Evolutionary conservation across 441 rosid species (phyloP), one percentile per base, ranked within the genome.

Genomic region (Erodium moschatum): DNA sequence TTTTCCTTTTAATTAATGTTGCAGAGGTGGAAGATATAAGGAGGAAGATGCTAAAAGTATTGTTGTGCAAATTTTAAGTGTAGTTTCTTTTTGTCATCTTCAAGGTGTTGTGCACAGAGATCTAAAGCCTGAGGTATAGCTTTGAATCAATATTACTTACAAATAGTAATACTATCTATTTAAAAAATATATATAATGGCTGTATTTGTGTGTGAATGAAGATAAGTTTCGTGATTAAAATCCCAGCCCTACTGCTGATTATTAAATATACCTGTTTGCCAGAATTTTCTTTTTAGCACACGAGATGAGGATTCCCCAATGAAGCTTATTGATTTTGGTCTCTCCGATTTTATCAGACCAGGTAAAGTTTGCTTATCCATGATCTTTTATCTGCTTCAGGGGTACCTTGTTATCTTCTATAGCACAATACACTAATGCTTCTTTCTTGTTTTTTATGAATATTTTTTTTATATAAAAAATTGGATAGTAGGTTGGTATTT

Each of bases 41-140:
- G 92, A 87, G 77, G 85, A 81, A 56, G 92, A 85, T 74, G 86
- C 90, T 52, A 87, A 83, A 72, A 74, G 68, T 24, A 84, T 85
- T 31, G 62, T 87, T 74, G 76, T 80, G 68, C 87, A 85, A 73
- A 81, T 87, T 69, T 76, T 87, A 79, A 79, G 82, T 50, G 88
- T 82, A 18, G 85, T 84, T 75, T 81, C 90, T 5, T 87, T 81
- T 74, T 87, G 81, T 67, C 90, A 85, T 77, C 85, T 85, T 71
- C 88, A 87, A 81, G 92, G 90, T 74, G 90, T 85, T 78, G 88
- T 87, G 66, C 90, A 87, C 64, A 87, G 90, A 70, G 92, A 87
- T 76, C 76, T 87, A 66, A 85, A 87, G 75, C 90, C 92, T 3
- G 90, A 87, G 90, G 89, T 85, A 77, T 67, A 70, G 6, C 66